Evolutionary conservation across 345 rosid species (phyloP), one percentile per base, ranked within the genome.

Genomic region (Salix koriyanagi): DNA sequence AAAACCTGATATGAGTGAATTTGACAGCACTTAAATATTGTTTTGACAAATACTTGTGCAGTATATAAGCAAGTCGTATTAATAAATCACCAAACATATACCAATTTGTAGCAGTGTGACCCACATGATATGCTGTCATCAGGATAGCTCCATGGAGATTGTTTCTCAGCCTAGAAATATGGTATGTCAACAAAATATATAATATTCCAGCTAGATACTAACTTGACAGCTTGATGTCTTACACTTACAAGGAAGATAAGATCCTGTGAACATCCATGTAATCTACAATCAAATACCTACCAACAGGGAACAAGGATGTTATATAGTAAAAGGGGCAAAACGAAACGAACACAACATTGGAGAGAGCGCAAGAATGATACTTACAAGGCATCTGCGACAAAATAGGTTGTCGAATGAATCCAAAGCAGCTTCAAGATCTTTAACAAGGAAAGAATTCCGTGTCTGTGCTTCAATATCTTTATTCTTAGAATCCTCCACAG

Each of bases 201-300:
- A 69, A 79, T 75, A 82, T 32, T 71, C 82, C 44, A 60, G 70
- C 70, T 66, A 75, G 50, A 75, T 26, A 68, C 65, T 72, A 34
- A 18, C 44, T 69, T 75, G 81, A 65, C 69, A 75, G 30, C 78
- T 69, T 69, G 80, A 82, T 44, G 60, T 48, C 75, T 70, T 34
- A 80, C 48, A 87, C 97, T 87, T 81, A 96, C 98, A n/a, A 97
- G 97, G 84, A 88, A 92, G 76, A 96, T 84, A 77, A 96, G 98
- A 86, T 96, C 99, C 85, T 96, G 99, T 15, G 99, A 96, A 84
- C 99, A 94, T 67, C 99, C 99, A 67, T 96, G 99, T 65, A 96
- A 92, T 80, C 97, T 91, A 88, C 99, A 96, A 81, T 96, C 98
- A 83, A 96, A 96, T 12, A 96, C 98, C 99, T 96, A 88, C 84